Conservation (phyloP, 306 rosid genomes). For the Morella rubra region DNA sequence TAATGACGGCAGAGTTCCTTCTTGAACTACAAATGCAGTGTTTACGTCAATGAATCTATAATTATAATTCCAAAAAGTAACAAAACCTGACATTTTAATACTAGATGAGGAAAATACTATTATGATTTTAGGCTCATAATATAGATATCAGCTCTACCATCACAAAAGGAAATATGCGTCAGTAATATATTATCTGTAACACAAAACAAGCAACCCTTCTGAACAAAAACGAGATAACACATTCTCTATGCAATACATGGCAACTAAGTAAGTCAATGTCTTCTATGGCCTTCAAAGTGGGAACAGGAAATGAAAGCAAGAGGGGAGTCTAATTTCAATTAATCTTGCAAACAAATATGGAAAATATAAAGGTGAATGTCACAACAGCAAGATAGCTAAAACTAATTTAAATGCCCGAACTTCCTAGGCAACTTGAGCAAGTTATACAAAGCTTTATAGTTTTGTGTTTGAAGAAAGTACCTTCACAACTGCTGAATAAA, state of each 20-base stretch:
- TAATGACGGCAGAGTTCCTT: not conserved
- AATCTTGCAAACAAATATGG: not conserved
- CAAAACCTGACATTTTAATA: not conserved
- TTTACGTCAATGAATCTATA: not conserved
- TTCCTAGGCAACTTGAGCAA: slow-evolving; percentile 1
- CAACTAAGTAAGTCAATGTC: not conserved
- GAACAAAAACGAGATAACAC: not conserved
- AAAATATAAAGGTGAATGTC: not conserved
- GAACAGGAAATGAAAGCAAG: not conserved
- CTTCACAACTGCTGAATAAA: slow-evolving; percentile 99
- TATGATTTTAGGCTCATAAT: too few relatives aligned
- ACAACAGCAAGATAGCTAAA: not conserved
- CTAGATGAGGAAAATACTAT: not conserved
- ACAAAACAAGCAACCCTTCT: not conserved
- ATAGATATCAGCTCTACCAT: too few relatives aligned
- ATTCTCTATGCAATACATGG: not conserved
- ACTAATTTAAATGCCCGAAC: not conserved
- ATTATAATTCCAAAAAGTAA: not conserved
- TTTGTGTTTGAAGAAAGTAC: slow-evolving; percentile 38
- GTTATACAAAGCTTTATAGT: slow-evolving; percentile 1
- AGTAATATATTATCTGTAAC: too few relatives aligned
- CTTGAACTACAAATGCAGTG: not conserved
- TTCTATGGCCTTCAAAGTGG: not conserved
- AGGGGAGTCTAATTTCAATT: not conserved
- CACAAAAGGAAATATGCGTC: too few relatives aligned